Conservation (phyloP, 1,284 basidiomycete species). For the Leccinum angustisporum region DNA sequence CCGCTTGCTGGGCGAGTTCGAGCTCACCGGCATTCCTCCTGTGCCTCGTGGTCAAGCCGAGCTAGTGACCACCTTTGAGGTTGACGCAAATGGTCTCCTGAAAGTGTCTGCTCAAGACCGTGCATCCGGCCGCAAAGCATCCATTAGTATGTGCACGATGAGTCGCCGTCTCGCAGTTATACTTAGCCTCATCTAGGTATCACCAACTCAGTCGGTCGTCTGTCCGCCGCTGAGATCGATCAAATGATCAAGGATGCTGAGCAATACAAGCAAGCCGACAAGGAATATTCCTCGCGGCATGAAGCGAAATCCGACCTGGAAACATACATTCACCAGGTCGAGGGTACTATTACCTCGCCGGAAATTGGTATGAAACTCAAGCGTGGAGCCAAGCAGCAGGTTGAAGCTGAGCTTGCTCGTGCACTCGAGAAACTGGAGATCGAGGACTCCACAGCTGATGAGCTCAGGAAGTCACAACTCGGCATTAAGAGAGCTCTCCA, state of each 20-base stretch:
- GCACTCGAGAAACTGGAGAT: constrained; percentile 96
- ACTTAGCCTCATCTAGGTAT: constrained; percentile 55
- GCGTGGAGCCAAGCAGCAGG: constrained; percentile 88
- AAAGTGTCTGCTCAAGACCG: constrained; percentile 95
- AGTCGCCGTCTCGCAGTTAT: constrained; percentile 8
- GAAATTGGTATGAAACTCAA: constrained; percentile 97
- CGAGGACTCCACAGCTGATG: constrained; percentile 88
- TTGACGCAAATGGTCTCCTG: constrained; percentile 94
- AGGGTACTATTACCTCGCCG: constrained; percentile 89
- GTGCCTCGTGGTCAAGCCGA: constrained; percentile 97
- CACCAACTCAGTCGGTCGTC: constrained; percentile 94
- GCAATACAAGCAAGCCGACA: constrained; percentile 94
- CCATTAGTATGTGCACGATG: constrained; percentile 69
- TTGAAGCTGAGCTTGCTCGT: constrained; percentile 94
- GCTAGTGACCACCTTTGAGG: constrained; percentile 95
- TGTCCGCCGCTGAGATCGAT: constrained; percentile 92
- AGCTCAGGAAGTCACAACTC: constrained; percentile 91
- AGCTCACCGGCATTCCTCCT: constrained; percentile 94
- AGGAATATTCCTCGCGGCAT: constrained; percentile 93
- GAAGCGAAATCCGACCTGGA: constrained; percentile 97
- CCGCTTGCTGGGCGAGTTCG: constrained; percentile 95
- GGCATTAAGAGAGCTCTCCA: constrained; percentile 93
- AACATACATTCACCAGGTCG: constrained; percentile 92
- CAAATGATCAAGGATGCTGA: constrained; percentile 99
- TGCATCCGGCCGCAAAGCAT: constrained; percentile 94